Evolutionary conservation across 352 stramenopile genomes (phyloP), one percentile per base, ranked within the genome.

Genomic region (Phytophthora uliginosa): DNA sequence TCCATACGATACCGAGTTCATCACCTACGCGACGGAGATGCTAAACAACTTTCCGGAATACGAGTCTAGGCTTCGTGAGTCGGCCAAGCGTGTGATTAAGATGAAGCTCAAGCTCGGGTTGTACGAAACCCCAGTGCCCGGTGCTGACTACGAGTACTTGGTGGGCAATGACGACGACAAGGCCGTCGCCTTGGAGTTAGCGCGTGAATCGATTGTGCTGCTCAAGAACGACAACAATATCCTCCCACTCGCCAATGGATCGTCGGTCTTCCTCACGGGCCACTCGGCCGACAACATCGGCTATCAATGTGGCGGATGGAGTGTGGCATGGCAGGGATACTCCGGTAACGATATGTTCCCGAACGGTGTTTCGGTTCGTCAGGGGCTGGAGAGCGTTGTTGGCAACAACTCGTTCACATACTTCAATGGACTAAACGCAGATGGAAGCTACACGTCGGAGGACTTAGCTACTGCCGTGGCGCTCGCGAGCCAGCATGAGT

Each of bases 311-410:
- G 86, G 88, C 28, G 88, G 88, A 0, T 98, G 92, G 92, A 90
- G 86, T 2, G 74, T 95, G 31, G 78, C 88, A 20, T 97, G 91
- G 92, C 91, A 96, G 67, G 92, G 88, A n/a, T 84, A 87, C 57
- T 87, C 86, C 0, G 84, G 87, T 2, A 93, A 91, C 66, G 63
- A 68, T 6, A 81, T 90, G 75, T 82, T 84, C 71, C 86, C 79
- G 40, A 82, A 92, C 62, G 85, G 85, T 8, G 61, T 85, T 6
- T 85, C 82, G 1, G 71, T 94, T 53, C 86, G 82, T 60, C 51
- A 89, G 20, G 85, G 79, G 0, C 71, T 94, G 9, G 74, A 86
- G 52, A 69, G 65, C 9, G 34, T 88, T 18, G 52, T 60, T 8
- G 69, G 66, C 12, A 73, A 68, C 42, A 52, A 69, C 8, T 77